phyloP scores from a whole-genome alignment of 2,329 filamentous ascomycete species.

The Talaromyces sp. region DNA sequence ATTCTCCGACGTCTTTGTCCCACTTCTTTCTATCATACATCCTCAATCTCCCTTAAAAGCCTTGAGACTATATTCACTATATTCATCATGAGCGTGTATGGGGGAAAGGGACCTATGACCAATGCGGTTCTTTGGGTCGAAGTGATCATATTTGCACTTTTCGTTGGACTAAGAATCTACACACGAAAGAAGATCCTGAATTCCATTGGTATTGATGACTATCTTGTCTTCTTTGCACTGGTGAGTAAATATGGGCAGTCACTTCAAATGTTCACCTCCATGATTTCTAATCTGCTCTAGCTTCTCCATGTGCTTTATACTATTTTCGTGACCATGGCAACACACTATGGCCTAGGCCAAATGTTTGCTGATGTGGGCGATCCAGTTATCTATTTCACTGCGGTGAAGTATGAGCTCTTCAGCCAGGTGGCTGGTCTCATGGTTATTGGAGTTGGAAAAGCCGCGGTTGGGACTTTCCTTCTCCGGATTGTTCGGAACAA shows the following conservation, averaged over 20 bases:
- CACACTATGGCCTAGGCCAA: constrained; percentile 20
- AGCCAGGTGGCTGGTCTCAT: constrained; percentile 27
- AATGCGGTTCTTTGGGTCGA: constrained; percentile 26
- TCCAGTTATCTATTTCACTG: constrained; percentile 19
- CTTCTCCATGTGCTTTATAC: constrained; percentile 23
- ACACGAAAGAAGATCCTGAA: constrained; percentile 25
- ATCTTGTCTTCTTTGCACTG: constrained; percentile 17
- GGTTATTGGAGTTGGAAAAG: constrained; percentile 25
- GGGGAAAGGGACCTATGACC: constrained; percentile 26
- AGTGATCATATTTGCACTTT: constrained; percentile 19
- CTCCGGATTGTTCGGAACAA: constrained; percentile 27
- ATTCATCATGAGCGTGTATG: constrained; percentile 22
- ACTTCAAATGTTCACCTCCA: too few relatives aligned
- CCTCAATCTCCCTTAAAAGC: too few relatives aligned
- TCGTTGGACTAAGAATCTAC: constrained; percentile 21
- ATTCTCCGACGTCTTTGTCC: neutral
- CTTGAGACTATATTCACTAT: too few relatives aligned
- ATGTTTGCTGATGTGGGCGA: constrained; percentile 21
- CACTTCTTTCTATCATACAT: too few relatives aligned
- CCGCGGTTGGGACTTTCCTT: constrained; percentile 22
- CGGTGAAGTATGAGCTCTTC: constrained; percentile 27
- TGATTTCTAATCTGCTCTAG: constrained; percentile 13
- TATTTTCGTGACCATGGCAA: constrained; percentile 19
- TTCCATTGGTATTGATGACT: constrained; percentile 23
- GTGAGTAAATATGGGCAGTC: neutral